These are phyloP conservation scores for Gaeumannomyces tritici DNA, from an alignment of 2,329 filamentous ascomycete species.

Conservation along the genomic window DNA sequence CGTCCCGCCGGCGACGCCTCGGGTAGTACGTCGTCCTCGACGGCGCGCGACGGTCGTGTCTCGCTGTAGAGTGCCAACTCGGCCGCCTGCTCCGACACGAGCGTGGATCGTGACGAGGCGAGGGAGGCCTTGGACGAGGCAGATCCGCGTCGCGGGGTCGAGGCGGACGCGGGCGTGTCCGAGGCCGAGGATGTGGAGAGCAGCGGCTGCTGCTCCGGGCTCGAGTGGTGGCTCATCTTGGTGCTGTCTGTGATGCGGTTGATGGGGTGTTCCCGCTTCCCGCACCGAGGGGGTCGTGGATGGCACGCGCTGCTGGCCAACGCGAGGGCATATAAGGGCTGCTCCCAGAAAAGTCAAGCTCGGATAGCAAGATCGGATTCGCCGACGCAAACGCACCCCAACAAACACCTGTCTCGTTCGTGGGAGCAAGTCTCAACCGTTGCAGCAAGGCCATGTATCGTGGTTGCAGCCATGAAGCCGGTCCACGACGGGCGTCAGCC, in stretches of 20 bases:
- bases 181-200: not conserved
- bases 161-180: not conserved
- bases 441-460: no score
- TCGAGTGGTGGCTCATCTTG: not conserved
- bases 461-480: no score
- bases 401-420: not conserved
- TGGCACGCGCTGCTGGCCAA: not conserved
- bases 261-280: no score
- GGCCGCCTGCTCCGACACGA: not conserved
- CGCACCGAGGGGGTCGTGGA: not conserved
- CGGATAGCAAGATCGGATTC: not conserved
- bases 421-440: no score
- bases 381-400: not conserved
- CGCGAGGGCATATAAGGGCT: not conserved
- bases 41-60: conserved; percentile 8
- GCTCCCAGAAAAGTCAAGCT: not conserved
- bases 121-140: not conserved
- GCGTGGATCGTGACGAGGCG: not conserved
- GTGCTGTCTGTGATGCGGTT: not conserved
- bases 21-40: conserved; percentile 50
- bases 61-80: not conserved
- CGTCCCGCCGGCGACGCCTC: conserved; percentile 49
- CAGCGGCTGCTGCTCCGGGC: not conserved
- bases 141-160: not conserved
- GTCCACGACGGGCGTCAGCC: no score